Evolutionary conservation across 2,329 filamentous ascomycete species (phyloP), one percentile per base, ranked within the genome.

Genomic region (Botryotinia globosa): DNA sequence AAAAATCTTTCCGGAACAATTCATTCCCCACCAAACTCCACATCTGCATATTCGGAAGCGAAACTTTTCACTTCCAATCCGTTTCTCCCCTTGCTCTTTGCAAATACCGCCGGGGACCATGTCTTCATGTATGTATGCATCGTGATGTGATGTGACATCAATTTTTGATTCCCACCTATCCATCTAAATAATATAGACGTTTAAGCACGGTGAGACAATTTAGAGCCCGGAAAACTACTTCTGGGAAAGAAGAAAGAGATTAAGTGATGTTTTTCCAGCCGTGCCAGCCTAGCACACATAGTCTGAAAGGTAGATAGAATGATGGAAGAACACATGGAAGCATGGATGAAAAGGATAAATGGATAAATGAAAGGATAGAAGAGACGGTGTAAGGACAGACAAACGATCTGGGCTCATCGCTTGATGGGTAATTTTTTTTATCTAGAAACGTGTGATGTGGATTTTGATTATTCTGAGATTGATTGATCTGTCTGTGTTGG

Each of bases 381-480:
- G n/a, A 45, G 44, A 45, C n/a, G 18, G 42, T 59, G 56, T 34
- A 45, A 22, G 42, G 62, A 7, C 62, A 32, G 6, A 29, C 10
- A 64, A 25, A 64, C 34, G 62, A 64, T 64, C 62, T 45, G n/a
- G 42, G 62, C 62, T 45, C 62, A 64, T 64, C 62, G 61, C 39
- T 44, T 45, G 61, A 63, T 63, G 20, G 25, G n/a, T 64, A 32
- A 32, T 20, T 32, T 45, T 22, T 22, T 45, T 22, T 22, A 45
- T 64, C 42, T 45, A 22, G 29, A 64, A 45, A 64, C 42, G 62
- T 45, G 42, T 45, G 22, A 37, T 44, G 62, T 64, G 62, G 62
- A 45, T 64, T 58, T 20, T 58, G 58, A 22, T 37, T 25, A 61
- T 37, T 61, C 25, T 61, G 54, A 58, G 54, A 58, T 32, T 58